These are phyloP conservation scores for Paramecium sexaurelia DNA, from an alignment of 73 alveolate species.

Conservation along the genomic window DNA sequence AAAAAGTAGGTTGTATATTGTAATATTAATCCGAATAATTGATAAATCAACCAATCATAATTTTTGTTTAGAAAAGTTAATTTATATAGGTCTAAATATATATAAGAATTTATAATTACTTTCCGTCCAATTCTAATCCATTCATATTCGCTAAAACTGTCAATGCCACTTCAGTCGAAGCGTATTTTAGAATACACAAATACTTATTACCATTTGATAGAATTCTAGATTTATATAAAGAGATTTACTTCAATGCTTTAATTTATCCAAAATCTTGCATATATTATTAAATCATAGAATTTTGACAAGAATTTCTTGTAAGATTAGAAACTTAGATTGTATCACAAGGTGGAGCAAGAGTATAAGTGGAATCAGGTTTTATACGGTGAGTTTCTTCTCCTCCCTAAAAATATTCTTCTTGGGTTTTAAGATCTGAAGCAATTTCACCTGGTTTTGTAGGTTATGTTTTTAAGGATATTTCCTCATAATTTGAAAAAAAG, in stretches of 20 bases:
- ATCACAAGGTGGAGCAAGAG: conserved; percentile 32
- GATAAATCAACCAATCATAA: conserved; percentile 15
- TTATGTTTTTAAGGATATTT: conserved; percentile 1
- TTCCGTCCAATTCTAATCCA: conserved; percentile 14
- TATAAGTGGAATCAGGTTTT: conserved; percentile 14
- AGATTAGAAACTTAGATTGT: not conserved
- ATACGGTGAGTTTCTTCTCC: conserved; percentile 15
- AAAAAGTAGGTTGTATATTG: not conserved
- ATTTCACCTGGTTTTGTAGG: conserved; percentile 43
- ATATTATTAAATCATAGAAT: not conserved
- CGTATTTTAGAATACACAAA: not conserved
- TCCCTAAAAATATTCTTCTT: conserved; percentile 14
- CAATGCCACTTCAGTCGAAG: not conserved
- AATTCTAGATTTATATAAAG: not conserved
- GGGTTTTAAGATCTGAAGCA: not conserved
- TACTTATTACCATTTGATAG: not conserved
- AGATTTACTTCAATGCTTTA: not conserved
- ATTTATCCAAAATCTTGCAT: conserved; percentile 10
- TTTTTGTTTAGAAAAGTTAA: not conserved
- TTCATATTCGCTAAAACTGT: conserved; percentile 4
- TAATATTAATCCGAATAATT: not conserved
- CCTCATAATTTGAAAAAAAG: conserved; percentile 38
- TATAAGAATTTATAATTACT: not conserved
- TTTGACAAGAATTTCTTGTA: not conserved
- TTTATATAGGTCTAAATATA: not conserved